Percentiles rank a stretch among this genome's conserved stretches.
Conservation (phyloP, 2,329 filamentous ascomycete genomes). For the Ceratocystis cacaofunesta region DNA sequence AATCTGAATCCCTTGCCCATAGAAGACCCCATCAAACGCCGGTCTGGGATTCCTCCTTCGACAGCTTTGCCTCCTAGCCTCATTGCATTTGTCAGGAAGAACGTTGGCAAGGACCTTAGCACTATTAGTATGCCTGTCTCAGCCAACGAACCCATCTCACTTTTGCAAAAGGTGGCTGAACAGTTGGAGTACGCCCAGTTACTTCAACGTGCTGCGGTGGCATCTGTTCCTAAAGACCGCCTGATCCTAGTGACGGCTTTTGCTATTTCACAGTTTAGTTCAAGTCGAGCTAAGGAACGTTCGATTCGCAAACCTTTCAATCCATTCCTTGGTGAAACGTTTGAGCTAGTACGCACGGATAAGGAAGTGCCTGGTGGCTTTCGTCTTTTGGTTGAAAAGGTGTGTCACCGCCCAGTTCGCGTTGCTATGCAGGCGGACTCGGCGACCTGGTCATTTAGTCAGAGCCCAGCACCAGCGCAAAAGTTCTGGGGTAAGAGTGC, state of each 20-base stretch:
- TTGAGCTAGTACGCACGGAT: slow-evolving; percentile 77
- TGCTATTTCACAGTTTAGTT: slow-evolving; percentile 74
- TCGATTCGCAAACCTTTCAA: slow-evolving; percentile 95
- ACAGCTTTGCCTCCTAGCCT: slow-evolving; percentile 74
- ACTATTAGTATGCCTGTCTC: slow-evolving; percentile 97
- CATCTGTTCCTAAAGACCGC: slow-evolving; percentile 48
- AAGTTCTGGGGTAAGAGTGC: slow-evolving; percentile 99
- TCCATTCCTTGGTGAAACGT: slow-evolving; percentile 90
- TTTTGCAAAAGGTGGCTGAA: slow-evolving; percentile 79
- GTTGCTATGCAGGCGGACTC: slow-evolving; percentile 89
- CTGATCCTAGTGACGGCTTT: slow-evolving; percentile 80
- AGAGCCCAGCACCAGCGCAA: slow-evolving; percentile 76
- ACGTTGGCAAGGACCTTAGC: slow-evolving; percentile 92
- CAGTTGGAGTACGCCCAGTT: slow-evolving; percentile 81
- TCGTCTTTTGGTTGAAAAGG: slow-evolving; percentile 87
- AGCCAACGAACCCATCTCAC: slow-evolving; percentile 79
- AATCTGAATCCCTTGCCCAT: slow-evolving; percentile 65
- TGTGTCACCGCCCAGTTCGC: slow-evolving; percentile 80
- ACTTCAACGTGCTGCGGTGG: slow-evolving; percentile 57
- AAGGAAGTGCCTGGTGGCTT: slow-evolving; percentile 58
- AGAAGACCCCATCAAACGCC: slow-evolving; percentile 45
- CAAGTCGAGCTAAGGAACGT: slow-evolving; percentile 70
- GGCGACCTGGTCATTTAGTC: slow-evolving; percentile 68
- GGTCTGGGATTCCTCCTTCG: slow-evolving; percentile 55
- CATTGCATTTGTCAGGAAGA: slow-evolving; percentile 89